phyloP scores from a whole-genome alignment of 768 basidiomycete species.

The Suillus luteus region DNA sequence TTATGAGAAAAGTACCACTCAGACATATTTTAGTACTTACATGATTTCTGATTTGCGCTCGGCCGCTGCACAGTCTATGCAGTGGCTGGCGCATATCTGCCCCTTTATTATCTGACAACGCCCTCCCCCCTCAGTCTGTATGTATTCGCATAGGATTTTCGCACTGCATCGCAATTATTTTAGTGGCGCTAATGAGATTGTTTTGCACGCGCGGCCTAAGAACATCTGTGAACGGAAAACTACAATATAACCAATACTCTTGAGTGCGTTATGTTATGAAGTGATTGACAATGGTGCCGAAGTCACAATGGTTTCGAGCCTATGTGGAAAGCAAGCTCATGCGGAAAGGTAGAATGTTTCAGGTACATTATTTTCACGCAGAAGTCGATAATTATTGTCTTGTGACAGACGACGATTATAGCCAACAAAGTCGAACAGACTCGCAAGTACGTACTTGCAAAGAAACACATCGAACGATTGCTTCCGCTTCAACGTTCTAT shows the following conservation, averaged over 20 bases:
- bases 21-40: conserved; percentile 10
- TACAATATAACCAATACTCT: too few species aligned
- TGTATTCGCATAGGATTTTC: not conserved
- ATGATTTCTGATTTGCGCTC: conserved; percentile 3
- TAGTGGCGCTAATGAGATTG: not conserved
- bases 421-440: not conserved
- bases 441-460: too few species aligned
- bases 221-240: too few species aligned
- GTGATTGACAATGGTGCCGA: too few species aligned
- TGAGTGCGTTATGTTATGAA: too few species aligned
- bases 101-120: conserved; percentile 5
- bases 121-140: conserved; percentile 9
- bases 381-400: conserved; percentile 3
- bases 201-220: too few species aligned
- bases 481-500: not conserved
- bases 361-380: not conserved
- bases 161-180: not conserved
- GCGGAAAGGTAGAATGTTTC: not conserved
- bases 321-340: not conserved
- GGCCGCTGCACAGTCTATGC: not conserved
- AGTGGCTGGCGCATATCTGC: not conserved
- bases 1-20: conserved; percentile 32
- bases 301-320: too few species aligned
- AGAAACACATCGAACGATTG: not conserved
- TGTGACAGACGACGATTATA: not conserved